Base-by-base conservation (phyloP, 176 grass and related monocot genomes). In the Metroxylon sagu region DNA sequence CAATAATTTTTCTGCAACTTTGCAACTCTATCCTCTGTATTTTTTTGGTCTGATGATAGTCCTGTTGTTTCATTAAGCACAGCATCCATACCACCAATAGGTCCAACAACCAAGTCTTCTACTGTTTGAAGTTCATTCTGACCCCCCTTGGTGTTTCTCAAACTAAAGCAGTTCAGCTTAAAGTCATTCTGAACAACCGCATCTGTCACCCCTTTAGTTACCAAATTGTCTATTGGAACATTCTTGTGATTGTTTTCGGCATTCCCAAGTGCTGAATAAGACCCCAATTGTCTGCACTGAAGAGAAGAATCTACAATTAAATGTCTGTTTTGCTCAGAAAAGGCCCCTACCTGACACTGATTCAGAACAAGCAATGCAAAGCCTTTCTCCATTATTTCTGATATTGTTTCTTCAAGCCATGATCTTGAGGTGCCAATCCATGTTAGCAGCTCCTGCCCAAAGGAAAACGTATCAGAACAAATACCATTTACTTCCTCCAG, bases 401-500 rank as follows among this genome's bases (percentile, higher is more conserved):
- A 74, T 53, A 62, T 71, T 52, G 67, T 26, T 26, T 65, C 79
- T 25, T 61, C 35, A 59, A 82, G 53, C 75, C 80, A 73, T 65
- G 68, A 68, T 66, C 78, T 88, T 63, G 73, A 88, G 16, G 88
- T 74, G 30, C 66, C 55, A 62, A 95, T 72, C 69, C 59, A 82
- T 56, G 43, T 68, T 77, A 69, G 85, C 68, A 95, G 62, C 63
- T 88, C 85, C 28, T 82, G 70, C 25, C 61, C 77, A 80, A 88
- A 84, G 53, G 63, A 52, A 64, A 76, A 60, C 30, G 82, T 71
- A 14, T 95, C 81, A 0, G 78, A 85, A 56, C 64, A 79, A 74
- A 95, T 69, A 29, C 15, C 48, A 68, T 70, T 70, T 51, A 95
- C 27, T 71, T 85, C 85, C 19, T 72, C 58, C 4, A 50, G 30